Evolutionary conservation across 2,329 filamentous ascomycete genomes (phyloP), one percentile per base, ranked within the genome.

Genomic region (Fusarium lateritium): DNA sequence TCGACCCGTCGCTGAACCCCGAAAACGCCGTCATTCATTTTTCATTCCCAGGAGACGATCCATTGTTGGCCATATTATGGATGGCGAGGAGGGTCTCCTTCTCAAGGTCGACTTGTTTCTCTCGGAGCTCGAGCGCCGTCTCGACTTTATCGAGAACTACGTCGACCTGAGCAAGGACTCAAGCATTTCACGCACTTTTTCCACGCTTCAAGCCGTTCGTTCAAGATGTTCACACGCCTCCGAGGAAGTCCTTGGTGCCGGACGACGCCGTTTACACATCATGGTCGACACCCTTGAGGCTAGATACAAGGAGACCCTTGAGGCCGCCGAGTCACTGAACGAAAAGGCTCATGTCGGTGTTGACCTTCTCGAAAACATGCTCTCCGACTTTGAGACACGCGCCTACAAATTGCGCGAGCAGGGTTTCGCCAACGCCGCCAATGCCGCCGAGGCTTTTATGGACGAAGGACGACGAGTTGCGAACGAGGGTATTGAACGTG

Each of bases 221-320:
- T 91, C 94, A 70, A 89, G 94, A 73, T 99, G 96, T 80, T 94
- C 93, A 39, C 90, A 94, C 69, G 94, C 95, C 21, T 97, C 94
- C 1, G 95, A 94, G 66, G 95, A 96, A 76, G 88, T 98, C 46
- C 89, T 98, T 71, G 96, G 94, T 58, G 93, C 92, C 38, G 94
- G 96, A 22, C 91, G 93, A 53, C 89, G 93, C 69, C 88, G 94
- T 64, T 89, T 97, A 62, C 92, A 93, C 69, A 89, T 98, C 61
- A 91, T 98, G 83, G 94, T 99, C 34, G 95, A 98, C 74, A 97
- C 94, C 1, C 84, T 99, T 15, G 96, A 99, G 79, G 86, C 87
- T 28, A 88, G 93, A 68, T 99, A 98, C 80, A 91, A 97, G 67
- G 93, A 96, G 73, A 94, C 92, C 2, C 81, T 99, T 68, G 91